phyloP scores from a whole-genome alignment of 2,329 filamentous ascomycete genomes.

The Fusarium piperis region DNA sequence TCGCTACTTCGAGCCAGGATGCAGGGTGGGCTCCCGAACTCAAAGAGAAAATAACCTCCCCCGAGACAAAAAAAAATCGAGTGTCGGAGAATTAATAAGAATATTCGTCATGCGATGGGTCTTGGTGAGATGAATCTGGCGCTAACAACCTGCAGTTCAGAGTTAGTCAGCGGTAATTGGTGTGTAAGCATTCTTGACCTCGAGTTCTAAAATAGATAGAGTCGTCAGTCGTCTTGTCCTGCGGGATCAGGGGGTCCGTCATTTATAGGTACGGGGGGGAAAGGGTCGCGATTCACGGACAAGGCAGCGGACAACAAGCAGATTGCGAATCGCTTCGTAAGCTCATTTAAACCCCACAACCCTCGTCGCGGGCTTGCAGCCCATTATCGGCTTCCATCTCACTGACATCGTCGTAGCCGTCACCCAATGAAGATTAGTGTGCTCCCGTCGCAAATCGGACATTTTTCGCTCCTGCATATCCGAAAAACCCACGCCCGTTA shows the following conservation, averaged over 20 bases:
- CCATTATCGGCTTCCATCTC: conserved; percentile 5
- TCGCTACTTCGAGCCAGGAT: not conserved
- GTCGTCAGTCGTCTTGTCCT: not conserved
- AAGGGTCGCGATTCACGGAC: not conserved
- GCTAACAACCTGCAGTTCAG: conserved; percentile 12
- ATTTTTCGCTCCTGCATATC: conserved; percentile 35
- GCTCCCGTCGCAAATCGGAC: conserved; percentile 34
- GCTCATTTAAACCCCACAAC: conserved; percentile 2
- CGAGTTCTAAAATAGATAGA: conserved; percentile 13
- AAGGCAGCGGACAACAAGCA: not conserved
- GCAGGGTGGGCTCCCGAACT: not conserved
- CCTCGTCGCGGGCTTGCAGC: not conserved
- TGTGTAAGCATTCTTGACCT: conserved; percentile 27
- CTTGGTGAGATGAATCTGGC: conserved; percentile 18
- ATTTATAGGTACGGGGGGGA: not conserved
- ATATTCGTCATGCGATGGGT: conserved; percentile 33
- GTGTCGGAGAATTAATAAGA: not conserved
- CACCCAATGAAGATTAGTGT: conserved; percentile 21
- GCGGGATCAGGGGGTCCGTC: not conserved
- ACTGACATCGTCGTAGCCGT: conserved; percentile 8
- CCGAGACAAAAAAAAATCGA: not conserved
- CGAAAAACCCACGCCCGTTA: conserved; percentile 36
- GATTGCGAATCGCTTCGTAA: conserved; percentile 1
- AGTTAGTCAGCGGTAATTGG: conserved; percentile 24
- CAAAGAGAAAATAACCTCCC: not conserved